These are phyloP conservation scores for Jasminum sambac DNA, from an alignment of 257 asterid genomes.

Conservation along the genomic window DNA sequence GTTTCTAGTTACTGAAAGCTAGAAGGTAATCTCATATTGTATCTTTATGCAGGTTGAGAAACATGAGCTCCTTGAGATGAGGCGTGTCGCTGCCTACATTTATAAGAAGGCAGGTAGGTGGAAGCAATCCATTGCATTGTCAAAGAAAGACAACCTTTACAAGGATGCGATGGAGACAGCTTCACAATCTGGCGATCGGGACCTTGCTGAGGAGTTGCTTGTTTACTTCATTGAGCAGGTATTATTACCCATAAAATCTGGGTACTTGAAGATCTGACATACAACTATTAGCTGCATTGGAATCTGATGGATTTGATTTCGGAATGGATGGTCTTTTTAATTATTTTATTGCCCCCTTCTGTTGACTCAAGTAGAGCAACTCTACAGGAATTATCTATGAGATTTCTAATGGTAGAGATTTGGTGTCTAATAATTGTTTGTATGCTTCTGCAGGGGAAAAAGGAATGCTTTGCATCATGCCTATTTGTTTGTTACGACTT, in stretches of 20 bases:
- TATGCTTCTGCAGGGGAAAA: constrained; percentile 73
- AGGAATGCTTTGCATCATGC: constrained; percentile 98
- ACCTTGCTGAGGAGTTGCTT: constrained; percentile 99
- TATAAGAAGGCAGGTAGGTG: constrained; percentile 99
- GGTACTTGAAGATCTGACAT: not conserved
- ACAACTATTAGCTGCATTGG: not conserved
- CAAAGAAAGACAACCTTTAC: constrained; percentile 94
- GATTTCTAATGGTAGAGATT: constrained; percentile 9
- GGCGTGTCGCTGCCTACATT: constrained; percentile 98
- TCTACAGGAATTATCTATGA: not conserved
- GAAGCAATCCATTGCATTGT: constrained; percentile 94
- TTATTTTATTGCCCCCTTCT: not conserved
- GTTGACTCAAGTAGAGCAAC: not conserved
- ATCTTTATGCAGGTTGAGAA: constrained; percentile 77
- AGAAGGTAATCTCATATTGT: not conserved
- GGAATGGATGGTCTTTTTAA: not conserved
- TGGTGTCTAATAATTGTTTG: constrained; percentile 19
- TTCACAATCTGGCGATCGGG: constrained; percentile 99
- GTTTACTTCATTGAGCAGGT: constrained; percentile 97
- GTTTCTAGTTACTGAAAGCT: constrained; percentile 20
- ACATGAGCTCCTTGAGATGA: constrained; percentile 99
- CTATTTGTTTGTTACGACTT: constrained; percentile 94
- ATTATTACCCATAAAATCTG: constrained; percentile 14
- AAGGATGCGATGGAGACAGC: constrained; percentile 99
- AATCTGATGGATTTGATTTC: not conserved